Evolutionary conservation across 2,329 filamentous ascomycete genomes (phyloP).

Genomic region (Diaporthe humulicola): DNA sequence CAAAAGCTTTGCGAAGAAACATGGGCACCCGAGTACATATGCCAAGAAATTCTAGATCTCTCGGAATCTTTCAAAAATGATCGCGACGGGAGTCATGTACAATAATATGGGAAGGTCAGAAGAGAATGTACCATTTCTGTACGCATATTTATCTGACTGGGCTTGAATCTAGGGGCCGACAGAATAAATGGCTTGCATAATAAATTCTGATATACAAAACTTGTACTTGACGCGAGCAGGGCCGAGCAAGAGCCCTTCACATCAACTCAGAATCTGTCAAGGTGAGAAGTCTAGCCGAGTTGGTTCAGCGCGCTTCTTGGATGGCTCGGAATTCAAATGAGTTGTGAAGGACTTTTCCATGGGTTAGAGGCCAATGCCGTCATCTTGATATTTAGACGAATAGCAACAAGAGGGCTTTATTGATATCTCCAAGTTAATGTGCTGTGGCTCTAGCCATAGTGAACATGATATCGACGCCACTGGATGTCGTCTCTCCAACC

Average conservation of each 20-base stretch:
- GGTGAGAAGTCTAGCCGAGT: neutral
- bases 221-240: neutral
- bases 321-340: too few relatives aligned
- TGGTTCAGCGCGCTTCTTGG: too few relatives aligned
- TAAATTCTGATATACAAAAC: neutral
- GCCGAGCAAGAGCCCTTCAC: neutral
- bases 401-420: too few relatives aligned
- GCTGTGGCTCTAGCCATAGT: neutral
- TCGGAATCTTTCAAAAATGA: neutral
- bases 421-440: too few relatives aligned
- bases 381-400: too few relatives aligned
- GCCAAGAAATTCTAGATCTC: slow-evolving; percentile 48
- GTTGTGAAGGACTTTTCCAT: too few relatives aligned
- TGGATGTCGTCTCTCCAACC: neutral
- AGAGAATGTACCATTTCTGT: neutral
- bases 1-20: slow-evolving; percentile 65
- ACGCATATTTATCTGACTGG: neutral
- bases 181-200: neutral
- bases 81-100: neutral
- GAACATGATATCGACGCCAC: neutral
- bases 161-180: neutral
- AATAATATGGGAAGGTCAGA: neutral
- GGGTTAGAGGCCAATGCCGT: too few relatives aligned
- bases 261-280: neutral
- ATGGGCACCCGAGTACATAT: slow-evolving; percentile 70